Base-by-base conservation (phyloP, 2,329 filamentous ascomycete genomes). In the Calonectria pseudoturangicola region DNA sequence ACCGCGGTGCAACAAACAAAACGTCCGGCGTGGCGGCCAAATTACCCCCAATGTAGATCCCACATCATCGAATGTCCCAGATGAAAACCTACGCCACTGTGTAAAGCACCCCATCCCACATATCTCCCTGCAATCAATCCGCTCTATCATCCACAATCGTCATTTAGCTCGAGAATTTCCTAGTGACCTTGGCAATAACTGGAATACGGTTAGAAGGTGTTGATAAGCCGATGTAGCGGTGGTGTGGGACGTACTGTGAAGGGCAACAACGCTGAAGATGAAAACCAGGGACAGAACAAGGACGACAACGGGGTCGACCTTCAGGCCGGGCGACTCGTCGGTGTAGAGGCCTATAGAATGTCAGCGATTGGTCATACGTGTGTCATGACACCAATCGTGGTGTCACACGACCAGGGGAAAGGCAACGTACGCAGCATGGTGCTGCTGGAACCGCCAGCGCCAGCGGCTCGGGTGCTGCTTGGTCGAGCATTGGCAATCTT, bases 221-320 rank as follows among this genome's bases (percentile, higher is more conserved):
- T 16, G 56, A 21, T 15, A n/a, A 15, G 13, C 18, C 36, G 3
- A 1, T 50, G 16, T 27, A 1, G 0, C 4, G 43, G 27, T 30
- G 30, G 21, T 21, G 21, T 21, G 8, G 33, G 28, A 89, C 95
- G 80, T 92, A 98, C 97, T 95, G 88, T 99, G 97, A 83, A 99
- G 90, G 79, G 95, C 96, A 82, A 99, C 97, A 83, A 99, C 97
- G 83, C 94, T 97, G 89, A 99, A 98, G 86, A 99, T 99, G 87
- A 99, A 99, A 75, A 98, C 97, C 81, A 99, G 92, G 82, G 95
- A 98, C 80, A 99, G 90, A 79, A 98, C 97, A 82, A 99, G 91
- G 76, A 99, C 96, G 77, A 99, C 96, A 73, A 99, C 97, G 27
- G 97, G 97, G 85, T 99, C 97, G 77, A 99, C 97, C 89, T 98